These are phyloP conservation scores for Neckera pumila DNA, from an alignment of 225 moss, liverwort and hornwort genomes.

Conservation along the genomic window DNA sequence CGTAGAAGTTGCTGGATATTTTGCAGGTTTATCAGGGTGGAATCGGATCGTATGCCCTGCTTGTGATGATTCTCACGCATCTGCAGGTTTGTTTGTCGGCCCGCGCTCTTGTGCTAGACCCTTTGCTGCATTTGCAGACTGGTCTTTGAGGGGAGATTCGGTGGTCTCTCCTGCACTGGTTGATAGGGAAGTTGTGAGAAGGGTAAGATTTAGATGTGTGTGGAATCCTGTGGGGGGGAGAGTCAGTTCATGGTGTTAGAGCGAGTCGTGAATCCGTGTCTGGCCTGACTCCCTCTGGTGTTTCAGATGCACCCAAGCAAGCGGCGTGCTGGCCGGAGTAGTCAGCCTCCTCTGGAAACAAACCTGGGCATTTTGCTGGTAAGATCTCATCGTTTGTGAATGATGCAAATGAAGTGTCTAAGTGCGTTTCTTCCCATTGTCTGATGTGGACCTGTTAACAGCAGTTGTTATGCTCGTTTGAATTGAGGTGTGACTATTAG, in stretches of 20 bases:
- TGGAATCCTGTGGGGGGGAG: background rate
- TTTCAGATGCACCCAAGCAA: conserved; percentile 94
- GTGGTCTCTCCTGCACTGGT: background rate
- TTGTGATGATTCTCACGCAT: conserved; percentile 92
- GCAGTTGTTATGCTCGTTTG: background rate
- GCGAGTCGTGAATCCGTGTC: background rate
- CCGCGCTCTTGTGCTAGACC: background rate
- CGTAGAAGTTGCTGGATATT: background rate
- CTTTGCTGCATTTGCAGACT: background rate
- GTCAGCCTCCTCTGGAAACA: conserved; percentile 68
- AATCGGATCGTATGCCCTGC: conserved; percentile 91
- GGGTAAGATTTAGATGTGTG: background rate
- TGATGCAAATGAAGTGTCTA: background rate
- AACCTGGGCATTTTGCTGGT: conserved; percentile 96
- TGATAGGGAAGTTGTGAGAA: background rate
- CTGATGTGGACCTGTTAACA: background rate
- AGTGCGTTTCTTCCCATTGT: background rate
- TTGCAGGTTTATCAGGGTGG: conserved; percentile 93
- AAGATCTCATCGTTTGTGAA: background rate
- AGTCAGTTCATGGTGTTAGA: background rate
- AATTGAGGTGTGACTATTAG: background rate
- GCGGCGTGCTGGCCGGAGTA: conserved; percentile 25
- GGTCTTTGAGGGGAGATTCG: background rate
- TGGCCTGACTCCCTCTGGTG: background rate
- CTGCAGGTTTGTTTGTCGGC: conserved; percentile 54